These are phyloP conservation scores for Verticillium isaacii DNA, from an alignment of 2,329 filamentous ascomycete genomes.

Conservation along the genomic window DNA sequence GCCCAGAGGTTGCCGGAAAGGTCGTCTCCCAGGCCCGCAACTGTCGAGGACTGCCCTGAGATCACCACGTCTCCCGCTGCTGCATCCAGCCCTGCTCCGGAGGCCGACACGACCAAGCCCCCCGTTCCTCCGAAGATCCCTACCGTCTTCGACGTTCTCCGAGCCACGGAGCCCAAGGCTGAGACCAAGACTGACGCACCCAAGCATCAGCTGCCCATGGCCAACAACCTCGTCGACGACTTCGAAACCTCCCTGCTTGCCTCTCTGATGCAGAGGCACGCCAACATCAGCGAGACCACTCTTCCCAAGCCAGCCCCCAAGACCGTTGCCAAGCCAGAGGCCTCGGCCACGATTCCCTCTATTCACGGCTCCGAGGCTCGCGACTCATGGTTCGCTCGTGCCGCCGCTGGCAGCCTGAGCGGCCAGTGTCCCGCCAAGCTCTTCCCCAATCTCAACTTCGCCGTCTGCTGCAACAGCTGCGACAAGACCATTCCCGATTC, in stretches of 20 bases:
- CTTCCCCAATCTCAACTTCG: conserved; percentile 49
- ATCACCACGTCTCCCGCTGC: conserved; percentile 7
- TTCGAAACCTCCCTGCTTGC: conserved; percentile 14
- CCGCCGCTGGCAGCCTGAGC: background rate
- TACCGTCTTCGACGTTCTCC: conserved; percentile 19
- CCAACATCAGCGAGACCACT: conserved; percentile 5
- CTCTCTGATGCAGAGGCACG: conserved; percentile 11
- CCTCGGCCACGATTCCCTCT: conserved; percentile 12
- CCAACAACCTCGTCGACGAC: conserved; percentile 11
- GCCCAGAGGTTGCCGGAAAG: conserved; percentile 24
- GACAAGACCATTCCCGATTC: conserved; percentile 70
- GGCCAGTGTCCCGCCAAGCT: conserved; percentile 6
- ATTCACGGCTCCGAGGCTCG: conserved; percentile 19
- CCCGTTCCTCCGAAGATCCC: conserved; percentile 12
- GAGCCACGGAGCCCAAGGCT: conserved; percentile 18
- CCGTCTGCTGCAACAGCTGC: conserved; percentile 93
- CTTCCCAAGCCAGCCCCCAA: background rate
- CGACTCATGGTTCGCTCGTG: conserved; percentile 25
- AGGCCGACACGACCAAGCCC: conserved; percentile 9
- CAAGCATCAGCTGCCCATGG: conserved; percentile 9
- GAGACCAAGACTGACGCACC: conserved; percentile 1
- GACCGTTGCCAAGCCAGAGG: background rate
- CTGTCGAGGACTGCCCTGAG: conserved; percentile 47
- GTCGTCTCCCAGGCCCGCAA: conserved; percentile 26
- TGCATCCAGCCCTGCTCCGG: conserved; percentile 16